Evolutionary conservation across 2,329 filamentous ascomycete species (phyloP).

Genomic region (Sarocladiaceae sp.): DNA sequence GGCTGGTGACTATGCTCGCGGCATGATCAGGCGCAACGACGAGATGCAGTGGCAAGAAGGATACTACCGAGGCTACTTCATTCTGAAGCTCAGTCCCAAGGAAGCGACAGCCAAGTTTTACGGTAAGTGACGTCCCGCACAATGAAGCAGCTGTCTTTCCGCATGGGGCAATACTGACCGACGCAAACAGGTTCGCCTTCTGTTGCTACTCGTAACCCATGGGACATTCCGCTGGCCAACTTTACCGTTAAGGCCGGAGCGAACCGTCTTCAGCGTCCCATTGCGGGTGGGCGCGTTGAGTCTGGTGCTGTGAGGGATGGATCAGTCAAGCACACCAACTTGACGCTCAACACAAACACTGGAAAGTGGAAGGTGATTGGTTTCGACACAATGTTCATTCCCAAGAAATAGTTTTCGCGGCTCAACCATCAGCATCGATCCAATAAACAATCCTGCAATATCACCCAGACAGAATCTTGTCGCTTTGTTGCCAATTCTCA

Average conservation of each 20-base stretch:
- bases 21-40: slow-evolving; percentile 46
- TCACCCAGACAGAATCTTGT: no score
- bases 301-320: slow-evolving; percentile 52
- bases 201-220: slow-evolving; percentile 53
- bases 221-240: slow-evolving; percentile 64
- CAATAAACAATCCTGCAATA: no score
- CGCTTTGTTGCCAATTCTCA: no score
- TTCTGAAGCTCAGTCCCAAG: slow-evolving; percentile 54
- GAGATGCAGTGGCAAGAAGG: slow-evolving; percentile 70
- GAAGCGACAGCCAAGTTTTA: slow-evolving; percentile 61
- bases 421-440: no score
- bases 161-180: not conserved
- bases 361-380: slow-evolving; percentile 20
- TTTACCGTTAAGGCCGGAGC: slow-evolving; percentile 62
- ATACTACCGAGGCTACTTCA: slow-evolving; percentile 72
- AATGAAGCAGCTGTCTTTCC: not conserved
- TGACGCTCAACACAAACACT: slow-evolving; percentile 38
- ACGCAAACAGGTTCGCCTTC: slow-evolving; percentile 40
- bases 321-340: slow-evolving; percentile 39
- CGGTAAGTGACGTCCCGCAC: slow-evolving; percentile 33
- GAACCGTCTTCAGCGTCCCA: slow-evolving; percentile 48
- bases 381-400: slow-evolving; percentile 19
- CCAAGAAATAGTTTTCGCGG: not conserved
- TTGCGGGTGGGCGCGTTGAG: slow-evolving; percentile 40
- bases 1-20: slow-evolving; percentile 41